phyloP scores from a whole-genome alignment of 306 rosid species.

The Mimosa pudica region DNA sequence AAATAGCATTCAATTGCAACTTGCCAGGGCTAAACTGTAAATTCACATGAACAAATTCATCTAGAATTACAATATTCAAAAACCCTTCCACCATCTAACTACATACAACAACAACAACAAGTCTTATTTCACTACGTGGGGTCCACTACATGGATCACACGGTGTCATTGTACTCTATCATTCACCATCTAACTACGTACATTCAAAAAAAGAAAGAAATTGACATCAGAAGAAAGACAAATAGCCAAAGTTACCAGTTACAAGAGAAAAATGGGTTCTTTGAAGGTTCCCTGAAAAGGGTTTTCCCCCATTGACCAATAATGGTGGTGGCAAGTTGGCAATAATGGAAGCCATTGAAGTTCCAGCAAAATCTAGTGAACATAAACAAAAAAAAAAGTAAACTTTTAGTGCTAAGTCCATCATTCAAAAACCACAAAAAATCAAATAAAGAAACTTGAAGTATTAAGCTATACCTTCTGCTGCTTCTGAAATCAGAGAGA shows the following conservation, averaged over 20 bases:
- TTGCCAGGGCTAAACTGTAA: neutral
- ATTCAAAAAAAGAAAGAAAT: neutral
- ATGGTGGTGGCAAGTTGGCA: constrained; percentile 51
- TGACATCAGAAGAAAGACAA: neutral
- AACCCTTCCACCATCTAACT: neutral
- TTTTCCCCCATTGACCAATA: constrained; percentile 41
- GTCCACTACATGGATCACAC: too few species aligned
- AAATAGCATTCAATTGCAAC: neutral
- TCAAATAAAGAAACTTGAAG: neutral
- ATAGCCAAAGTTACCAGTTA: constrained; percentile 37
- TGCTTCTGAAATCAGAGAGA: neutral
- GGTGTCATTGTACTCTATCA: too few species aligned
- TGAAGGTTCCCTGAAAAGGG: constrained; percentile 33
- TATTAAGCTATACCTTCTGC: neutral
- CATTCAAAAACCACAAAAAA: neutral
- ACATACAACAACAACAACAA: neutral
- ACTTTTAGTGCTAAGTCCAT: neutral
- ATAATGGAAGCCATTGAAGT: constrained; percentile 55
- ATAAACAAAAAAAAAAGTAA: neutral
- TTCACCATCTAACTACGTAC: neutral
- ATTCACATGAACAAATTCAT: neutral
- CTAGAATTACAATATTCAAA: neutral
- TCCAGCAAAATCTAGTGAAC: neutral
- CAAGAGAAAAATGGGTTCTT: constrained; percentile 39
- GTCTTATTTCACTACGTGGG: too few species aligned